Evolutionary conservation across 2,329 filamentous ascomycete species (phyloP).

Genomic region (Sporothrix sp.): DNA sequence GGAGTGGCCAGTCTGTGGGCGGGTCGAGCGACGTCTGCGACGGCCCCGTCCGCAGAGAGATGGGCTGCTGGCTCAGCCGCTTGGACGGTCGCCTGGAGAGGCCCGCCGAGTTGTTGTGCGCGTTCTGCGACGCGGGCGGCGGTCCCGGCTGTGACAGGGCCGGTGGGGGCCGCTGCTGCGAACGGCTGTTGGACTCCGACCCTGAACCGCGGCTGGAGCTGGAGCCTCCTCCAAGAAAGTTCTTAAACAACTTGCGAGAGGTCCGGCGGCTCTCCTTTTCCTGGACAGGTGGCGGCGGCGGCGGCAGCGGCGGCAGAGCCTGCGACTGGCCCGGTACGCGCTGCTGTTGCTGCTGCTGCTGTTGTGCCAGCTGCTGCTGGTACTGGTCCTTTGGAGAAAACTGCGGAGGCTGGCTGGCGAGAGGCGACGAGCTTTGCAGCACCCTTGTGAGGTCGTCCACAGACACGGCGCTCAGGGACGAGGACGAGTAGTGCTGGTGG

Average conservation of each 20-base stretch:
- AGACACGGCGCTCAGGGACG: constrained; percentile 26
- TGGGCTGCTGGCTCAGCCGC: constrained; percentile 41
- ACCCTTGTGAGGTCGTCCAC: constrained; percentile 32
- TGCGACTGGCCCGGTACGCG: constrained; percentile 13
- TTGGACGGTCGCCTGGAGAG: constrained; percentile 48
- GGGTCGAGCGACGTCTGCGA: constrained; percentile 31
- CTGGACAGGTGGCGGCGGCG: constrained; percentile 28
- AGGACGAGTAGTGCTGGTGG: constrained; percentile 27
- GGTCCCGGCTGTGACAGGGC: constrained; percentile 11
- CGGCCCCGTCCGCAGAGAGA: constrained; percentile 33
- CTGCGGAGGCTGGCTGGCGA: constrained; percentile 18
- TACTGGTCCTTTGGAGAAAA: constrained; percentile 15
- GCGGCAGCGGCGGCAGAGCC: constrained; percentile 23
- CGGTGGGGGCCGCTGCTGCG: constrained; percentile 12
- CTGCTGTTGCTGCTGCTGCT: constrained; percentile 19
- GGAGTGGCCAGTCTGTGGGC: constrained; percentile 26
- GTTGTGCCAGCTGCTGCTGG: constrained; percentile 21
- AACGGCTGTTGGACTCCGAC: constrained; percentile 19
- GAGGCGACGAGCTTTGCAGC: constrained; percentile 21
- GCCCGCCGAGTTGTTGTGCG: constrained; percentile 40
- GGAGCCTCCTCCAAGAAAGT: constrained; percentile 38
- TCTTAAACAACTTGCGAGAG: constrained; percentile 45
- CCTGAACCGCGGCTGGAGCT: constrained; percentile 21
- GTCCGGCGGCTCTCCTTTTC: too few species aligned
- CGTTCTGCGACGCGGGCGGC: constrained; percentile 21